phyloP scores from a whole-genome alignment of 257 asterid species.

The Capsicum baccatum region DNA sequence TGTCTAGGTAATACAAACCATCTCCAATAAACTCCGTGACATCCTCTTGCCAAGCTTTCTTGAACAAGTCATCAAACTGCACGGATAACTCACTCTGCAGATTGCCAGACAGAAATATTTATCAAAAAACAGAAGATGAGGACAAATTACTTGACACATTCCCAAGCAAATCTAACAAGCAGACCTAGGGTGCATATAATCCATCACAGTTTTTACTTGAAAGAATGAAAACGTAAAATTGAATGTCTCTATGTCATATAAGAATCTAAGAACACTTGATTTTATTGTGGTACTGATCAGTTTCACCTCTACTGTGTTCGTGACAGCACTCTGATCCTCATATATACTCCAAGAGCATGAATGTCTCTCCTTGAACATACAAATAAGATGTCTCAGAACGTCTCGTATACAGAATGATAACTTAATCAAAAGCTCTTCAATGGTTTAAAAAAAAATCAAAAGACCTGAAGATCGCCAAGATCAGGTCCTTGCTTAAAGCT shows the following conservation, averaged over 20 bases:
- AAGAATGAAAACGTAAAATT: background rate
- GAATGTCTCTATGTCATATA: background rate
- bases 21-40: conserved; percentile 49
- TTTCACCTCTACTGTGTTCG: conserved; percentile 52
- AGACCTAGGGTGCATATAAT: conserved; percentile 14
- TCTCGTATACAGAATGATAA: background rate
- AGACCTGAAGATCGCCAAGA: conserved; percentile 86
- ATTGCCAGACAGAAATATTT: conserved; percentile 32
- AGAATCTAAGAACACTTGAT: conserved; percentile 27
- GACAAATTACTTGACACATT: background rate
- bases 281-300: conserved; percentile 60
- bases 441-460: background rate
- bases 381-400: conserved; percentile 26
- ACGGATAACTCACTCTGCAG: conserved; percentile 86
- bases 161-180: conserved; percentile 1
- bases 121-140: conserved; percentile 39
- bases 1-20: conserved; percentile 58
- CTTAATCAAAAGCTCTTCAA: conserved; percentile 24
- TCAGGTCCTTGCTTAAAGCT: conserved; percentile 76
- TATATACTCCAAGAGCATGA: conserved; percentile 63
- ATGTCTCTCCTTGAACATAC: conserved; percentile 56
- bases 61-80: conserved; percentile 94
- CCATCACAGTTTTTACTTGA: conserved; percentile 16
- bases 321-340: conserved; percentile 46
- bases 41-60: conserved; percentile 96